Evolutionary conservation across 139 green algal species (phyloP).

Genomic region (Closterium sp.): DNA sequence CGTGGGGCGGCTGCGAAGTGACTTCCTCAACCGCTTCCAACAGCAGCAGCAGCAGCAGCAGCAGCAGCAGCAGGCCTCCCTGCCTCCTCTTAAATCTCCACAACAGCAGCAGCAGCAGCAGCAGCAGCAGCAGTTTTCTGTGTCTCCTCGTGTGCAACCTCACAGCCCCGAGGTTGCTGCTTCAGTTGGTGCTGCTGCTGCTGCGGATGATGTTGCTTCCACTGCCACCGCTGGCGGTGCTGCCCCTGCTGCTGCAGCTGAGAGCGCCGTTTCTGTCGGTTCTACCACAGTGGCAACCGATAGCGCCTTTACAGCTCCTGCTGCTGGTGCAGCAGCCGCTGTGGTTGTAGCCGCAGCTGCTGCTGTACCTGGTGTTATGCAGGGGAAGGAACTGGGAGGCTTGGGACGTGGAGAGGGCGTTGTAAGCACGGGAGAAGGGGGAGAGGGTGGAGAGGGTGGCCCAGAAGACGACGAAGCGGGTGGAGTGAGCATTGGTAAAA

Average conservation of each 20-base stretch:
- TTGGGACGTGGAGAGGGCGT: background rate
- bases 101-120: too few relatives aligned
- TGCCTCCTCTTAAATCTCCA: background rate
- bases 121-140: background rate
- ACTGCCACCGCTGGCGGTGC: too few relatives aligned
- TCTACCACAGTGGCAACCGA: background rate
- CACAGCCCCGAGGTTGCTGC: too few relatives aligned
- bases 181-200: too few relatives aligned
- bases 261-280: background rate
- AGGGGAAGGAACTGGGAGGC: background rate
- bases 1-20: background rate
- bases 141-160: background rate
- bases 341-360: background rate
- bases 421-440: background rate
- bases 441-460: background rate
- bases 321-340: background rate
- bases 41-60: background rate
- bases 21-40: background rate
- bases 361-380: background rate
- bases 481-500: too few relatives aligned
- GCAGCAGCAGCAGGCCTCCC: too few relatives aligned
- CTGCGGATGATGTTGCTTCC: too few relatives aligned
- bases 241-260: background rate
- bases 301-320: background rate
- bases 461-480: too few relatives aligned